Evolutionary conservation across 2,329 filamentous ascomycete genomes (phyloP).

Genomic region (Ophiostoma sp.): DNA sequence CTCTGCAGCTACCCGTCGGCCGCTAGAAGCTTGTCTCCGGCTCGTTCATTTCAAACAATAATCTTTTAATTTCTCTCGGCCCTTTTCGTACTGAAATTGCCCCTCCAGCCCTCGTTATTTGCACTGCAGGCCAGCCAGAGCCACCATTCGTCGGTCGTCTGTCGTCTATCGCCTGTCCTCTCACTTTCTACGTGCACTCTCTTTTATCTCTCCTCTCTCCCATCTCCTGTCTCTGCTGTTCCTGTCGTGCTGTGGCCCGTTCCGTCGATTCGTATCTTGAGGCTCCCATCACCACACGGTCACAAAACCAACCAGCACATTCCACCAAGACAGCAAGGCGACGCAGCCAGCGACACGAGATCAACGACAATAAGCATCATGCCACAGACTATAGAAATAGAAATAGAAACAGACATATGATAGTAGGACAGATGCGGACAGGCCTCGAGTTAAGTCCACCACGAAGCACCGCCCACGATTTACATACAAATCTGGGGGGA

Average conservation of each 20-base stretch:
- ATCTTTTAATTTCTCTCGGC: neutral
- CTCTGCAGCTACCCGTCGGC: neutral
- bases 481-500: too few species aligned
- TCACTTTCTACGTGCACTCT: neutral
- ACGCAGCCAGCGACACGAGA: neutral
- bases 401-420: neutral
- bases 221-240: neutral
- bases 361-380: neutral
- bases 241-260: neutral
- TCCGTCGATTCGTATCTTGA: neutral
- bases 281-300: neutral
- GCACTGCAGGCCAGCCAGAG: neutral
- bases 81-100: neutral
- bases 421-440: neutral
- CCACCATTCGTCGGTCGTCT: neutral
- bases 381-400: neutral
- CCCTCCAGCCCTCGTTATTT: neutral
- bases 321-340: neutral
- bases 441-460: too few species aligned
- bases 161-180: neutral
- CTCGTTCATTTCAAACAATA: neutral
- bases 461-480: too few species aligned
- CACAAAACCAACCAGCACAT: neutral
- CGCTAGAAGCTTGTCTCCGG: neutral
- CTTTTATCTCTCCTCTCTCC: neutral